Evolutionary conservation across 202 grass and related monocot species (phyloP).

Genomic region (Brachypodium distachyon): DNA sequence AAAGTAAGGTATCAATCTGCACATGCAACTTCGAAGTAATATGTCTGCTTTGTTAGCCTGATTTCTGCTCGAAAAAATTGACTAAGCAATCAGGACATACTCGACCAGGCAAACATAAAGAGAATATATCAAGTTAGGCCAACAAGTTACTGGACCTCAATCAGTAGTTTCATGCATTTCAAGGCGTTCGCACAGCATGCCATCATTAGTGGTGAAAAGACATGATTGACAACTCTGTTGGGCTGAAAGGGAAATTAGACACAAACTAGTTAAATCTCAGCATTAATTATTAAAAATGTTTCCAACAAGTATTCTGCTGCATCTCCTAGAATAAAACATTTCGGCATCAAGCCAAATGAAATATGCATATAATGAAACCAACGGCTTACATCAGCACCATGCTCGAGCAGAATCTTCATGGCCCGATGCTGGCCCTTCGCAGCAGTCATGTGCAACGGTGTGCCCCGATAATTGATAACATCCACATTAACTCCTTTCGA

Average conservation of each 20-base stretch:
- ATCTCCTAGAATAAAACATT: not conserved
- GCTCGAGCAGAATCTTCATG: conserved; percentile 40
- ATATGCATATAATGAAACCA: not conserved
- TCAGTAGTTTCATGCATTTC: conserved; percentile 40
- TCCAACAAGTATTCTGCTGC: not conserved
- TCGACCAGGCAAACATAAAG: not conserved
- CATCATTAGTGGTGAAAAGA: conserved; percentile 21
- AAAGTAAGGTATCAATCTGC: not conserved
- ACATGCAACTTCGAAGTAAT: not conserved
- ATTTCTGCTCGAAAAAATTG: not conserved
- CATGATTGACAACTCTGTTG: conserved; percentile 3
- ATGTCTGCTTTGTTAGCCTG: not conserved
- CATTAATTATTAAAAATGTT: not conserved
- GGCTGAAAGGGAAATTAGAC: conserved; percentile 6
- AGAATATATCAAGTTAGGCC: not conserved
- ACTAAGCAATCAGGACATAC: not conserved
- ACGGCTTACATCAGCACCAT: conserved; percentile 42
- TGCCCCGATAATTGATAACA: conserved; percentile 10
- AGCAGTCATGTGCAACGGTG: conserved; percentile 33
- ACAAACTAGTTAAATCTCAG: not conserved
- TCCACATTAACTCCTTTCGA: conserved; percentile 36
- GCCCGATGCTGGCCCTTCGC: not conserved
- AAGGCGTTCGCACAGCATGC: conserved; percentile 18
- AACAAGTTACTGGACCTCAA: conserved; percentile 36
- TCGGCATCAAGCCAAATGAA: not conserved